Percentiles rank a stretch among this genome's conserved stretches.
Conservation (phyloP, 108 stramenopile genomes). For the Skeletonema tropicum region DNA sequence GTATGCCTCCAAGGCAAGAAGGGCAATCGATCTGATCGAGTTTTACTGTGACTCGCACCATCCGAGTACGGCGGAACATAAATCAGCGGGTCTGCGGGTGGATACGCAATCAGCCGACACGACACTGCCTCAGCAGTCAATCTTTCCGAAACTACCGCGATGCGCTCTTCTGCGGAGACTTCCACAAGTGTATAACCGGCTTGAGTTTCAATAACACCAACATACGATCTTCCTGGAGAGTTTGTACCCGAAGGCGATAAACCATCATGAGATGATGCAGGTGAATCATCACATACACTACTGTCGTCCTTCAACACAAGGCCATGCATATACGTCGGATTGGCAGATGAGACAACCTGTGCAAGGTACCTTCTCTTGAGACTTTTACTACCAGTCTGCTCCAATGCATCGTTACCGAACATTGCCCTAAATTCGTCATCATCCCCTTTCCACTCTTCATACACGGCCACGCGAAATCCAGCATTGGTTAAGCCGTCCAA, state of each 20-base stretch:
- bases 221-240: slow-evolving; percentile 68
- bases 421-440: slow-evolving; percentile 26
- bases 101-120: slow-evolving; percentile 79
- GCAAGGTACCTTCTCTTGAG: slow-evolving; percentile 77
- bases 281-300: slow-evolving; percentile 27
- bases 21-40: slow-evolving; percentile 35
- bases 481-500: slow-evolving; percentile 81
- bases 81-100: slow-evolving; percentile 78
- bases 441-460: slow-evolving; percentile 76
- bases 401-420: slow-evolving; percentile 11
- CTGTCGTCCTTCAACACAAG: slow-evolving; percentile 61
- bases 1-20: slow-evolving; percentile 45
- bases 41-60: slow-evolving; percentile 1
- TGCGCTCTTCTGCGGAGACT: slow-evolving; percentile 73
- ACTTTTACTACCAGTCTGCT: slow-evolving; percentile 10
- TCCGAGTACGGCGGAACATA: slow-evolving; percentile 65
- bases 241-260: neutral
- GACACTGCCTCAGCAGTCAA: slow-evolving; percentile 84
- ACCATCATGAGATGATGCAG: slow-evolving; percentile 19
- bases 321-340: slow-evolving; percentile 92
- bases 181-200: slow-evolving; percentile 83
- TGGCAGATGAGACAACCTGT: slow-evolving; percentile 90
- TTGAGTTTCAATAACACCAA: slow-evolving; percentile 69
- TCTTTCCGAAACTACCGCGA: slow-evolving; percentile 75
- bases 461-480: slow-evolving; percentile 92